These are phyloP conservation scores for Hygrocybe coccinea DNA, from an alignment of 768 basidiomycete species.

Conservation along the genomic window DNA sequence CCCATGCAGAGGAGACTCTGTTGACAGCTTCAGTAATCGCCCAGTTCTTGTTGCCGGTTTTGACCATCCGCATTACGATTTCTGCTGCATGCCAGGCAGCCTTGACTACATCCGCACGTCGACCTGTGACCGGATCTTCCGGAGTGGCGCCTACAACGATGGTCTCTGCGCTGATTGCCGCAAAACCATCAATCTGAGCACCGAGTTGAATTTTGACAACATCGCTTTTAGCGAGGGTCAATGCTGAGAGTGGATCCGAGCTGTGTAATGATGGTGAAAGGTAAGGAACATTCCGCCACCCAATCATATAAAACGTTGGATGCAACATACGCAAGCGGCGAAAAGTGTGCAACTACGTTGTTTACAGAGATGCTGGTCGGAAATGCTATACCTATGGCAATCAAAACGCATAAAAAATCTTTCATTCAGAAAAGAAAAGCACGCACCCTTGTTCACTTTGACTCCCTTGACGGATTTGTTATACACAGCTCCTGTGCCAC, in stretches of 20 bases:
- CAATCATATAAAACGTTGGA: slow-evolving; percentile 24
- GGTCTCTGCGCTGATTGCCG: slow-evolving; percentile 90
- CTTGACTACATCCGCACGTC: slow-evolving; percentile 85
- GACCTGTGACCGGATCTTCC: slow-evolving; percentile 72
- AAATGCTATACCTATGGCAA: slow-evolving; percentile 74
- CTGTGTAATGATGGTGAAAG: slow-evolving; percentile 33
- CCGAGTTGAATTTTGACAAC: slow-evolving; percentile 96
- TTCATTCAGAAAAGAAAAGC: background rate
- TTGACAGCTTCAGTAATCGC: slow-evolving; percentile 82
- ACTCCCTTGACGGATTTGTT: slow-evolving; percentile 88
- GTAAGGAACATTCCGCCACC: slow-evolving; percentile 4
- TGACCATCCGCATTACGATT: slow-evolving; percentile 83
- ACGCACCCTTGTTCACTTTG: slow-evolving; percentile 80
- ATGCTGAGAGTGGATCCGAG: slow-evolving; percentile 67
- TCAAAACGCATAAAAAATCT: background rate
- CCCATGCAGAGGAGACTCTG: slow-evolving; percentile 65
- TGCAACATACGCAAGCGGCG: slow-evolving; percentile 76
- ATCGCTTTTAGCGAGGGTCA: slow-evolving; percentile 75
- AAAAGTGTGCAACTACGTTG: slow-evolving; percentile 93
- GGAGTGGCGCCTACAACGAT: slow-evolving; percentile 78
- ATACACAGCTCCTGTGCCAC: slow-evolving; percentile 78
- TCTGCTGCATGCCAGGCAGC: slow-evolving; percentile 94
- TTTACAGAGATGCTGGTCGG: slow-evolving; percentile 93
- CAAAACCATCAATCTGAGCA: slow-evolving; percentile 97
- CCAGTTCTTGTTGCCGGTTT: slow-evolving; percentile 95